phyloP scores from a whole-genome alignment of 345 rosid species.

The Bruguiera sexangula region DNA sequence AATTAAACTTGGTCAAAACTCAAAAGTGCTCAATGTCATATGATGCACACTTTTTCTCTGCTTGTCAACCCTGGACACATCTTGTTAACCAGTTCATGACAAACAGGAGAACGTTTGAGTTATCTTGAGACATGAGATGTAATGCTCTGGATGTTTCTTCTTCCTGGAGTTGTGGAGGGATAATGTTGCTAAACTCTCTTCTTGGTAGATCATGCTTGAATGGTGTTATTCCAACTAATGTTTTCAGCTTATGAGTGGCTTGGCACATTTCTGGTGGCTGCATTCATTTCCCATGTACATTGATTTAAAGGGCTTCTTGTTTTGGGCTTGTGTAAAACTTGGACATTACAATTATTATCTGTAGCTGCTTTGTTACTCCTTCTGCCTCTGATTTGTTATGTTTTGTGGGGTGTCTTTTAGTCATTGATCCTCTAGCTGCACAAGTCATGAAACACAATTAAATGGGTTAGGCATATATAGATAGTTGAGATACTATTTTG shows the following conservation, averaged over 20 bases:
- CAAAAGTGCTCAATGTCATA: too few relatives aligned
- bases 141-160: neutral
- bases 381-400: neutral
- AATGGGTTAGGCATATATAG: too few relatives aligned
- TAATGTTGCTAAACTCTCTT: neutral
- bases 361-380: neutral
- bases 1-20: too few relatives aligned
- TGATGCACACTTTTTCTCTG: too few relatives aligned
- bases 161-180: neutral
- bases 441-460: too few relatives aligned
- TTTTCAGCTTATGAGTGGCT: neutral
- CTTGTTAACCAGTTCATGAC: too few relatives aligned
- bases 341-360: neutral
- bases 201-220: neutral
- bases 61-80: too few relatives aligned
- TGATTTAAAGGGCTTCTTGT: neutral
- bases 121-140: too few relatives aligned
- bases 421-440: too few relatives aligned
- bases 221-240: neutral
- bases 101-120: too few relatives aligned
- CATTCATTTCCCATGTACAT: neutral
- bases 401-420: neutral
- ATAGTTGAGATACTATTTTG: too few relatives aligned
- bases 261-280: neutral
- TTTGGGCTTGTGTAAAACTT: neutral